phyloP scores from a whole-genome alignment of 768 basidiomycete species.

The Leccinum fibrillosum region DNA sequence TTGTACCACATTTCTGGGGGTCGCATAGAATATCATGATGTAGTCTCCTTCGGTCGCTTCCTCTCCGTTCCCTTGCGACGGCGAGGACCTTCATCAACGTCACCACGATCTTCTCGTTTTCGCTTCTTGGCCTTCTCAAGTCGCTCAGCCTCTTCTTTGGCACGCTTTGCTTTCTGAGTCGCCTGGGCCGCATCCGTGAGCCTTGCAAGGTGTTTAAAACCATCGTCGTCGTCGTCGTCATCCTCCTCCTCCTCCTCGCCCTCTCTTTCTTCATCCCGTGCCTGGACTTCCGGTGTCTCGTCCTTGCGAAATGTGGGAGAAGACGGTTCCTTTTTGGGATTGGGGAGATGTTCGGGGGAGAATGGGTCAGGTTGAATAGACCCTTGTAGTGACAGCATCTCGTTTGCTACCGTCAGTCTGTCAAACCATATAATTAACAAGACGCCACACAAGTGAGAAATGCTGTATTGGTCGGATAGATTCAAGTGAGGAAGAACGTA shows the following conservation, averaged over 20 bases:
- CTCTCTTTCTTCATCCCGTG: slow-evolving; percentile 4
- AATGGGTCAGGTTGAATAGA: slow-evolving; percentile 79
- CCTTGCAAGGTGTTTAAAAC: slow-evolving; percentile 30
- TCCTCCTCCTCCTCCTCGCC: slow-evolving; percentile 3
- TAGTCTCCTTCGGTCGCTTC: slow-evolving; percentile 14
- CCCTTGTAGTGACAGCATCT: slow-evolving; percentile 88
- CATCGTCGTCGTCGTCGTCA: slow-evolving; percentile 30
- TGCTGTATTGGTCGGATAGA: not conserved
- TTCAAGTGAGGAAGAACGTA: slow-evolving; percentile 8
- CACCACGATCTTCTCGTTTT: slow-evolving; percentile 22
- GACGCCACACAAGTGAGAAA: not conserved
- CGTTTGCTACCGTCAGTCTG: slow-evolving; percentile 86
- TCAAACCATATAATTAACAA: slow-evolving; percentile 6
- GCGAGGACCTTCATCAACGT: slow-evolving; percentile 1
- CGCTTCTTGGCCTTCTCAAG: slow-evolving; percentile 30
- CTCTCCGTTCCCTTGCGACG: slow-evolving; percentile 8
- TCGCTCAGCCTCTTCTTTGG: slow-evolving; percentile 27
- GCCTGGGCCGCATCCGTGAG: slow-evolving; percentile 29
- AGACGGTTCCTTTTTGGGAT: slow-evolving; percentile 12
- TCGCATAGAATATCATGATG: slow-evolving; percentile 5
- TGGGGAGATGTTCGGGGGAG: slow-evolving; percentile 52
- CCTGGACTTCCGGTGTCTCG: slow-evolving; percentile 19
- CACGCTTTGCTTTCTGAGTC: slow-evolving; percentile 20
- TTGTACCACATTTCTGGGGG: not conserved
- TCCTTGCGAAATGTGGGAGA: slow-evolving; percentile 4